phyloP scores from a whole-genome alignment of 495 filamentous ascomycete species.

The Aspergillus baeticus region DNA sequence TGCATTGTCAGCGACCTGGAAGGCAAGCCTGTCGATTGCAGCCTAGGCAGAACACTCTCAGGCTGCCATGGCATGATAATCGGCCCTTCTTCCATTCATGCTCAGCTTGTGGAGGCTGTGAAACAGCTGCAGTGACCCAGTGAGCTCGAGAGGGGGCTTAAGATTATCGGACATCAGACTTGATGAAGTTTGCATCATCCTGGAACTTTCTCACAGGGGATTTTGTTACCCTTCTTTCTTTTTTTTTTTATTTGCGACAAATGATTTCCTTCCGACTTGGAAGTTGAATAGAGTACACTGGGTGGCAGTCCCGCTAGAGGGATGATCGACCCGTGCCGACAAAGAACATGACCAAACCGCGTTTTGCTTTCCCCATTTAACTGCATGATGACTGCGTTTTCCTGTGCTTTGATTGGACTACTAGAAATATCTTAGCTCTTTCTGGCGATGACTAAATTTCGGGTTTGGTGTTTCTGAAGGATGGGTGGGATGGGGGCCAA shows the following conservation, averaged over 20 bases:
- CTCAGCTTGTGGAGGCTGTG: constrained; percentile 37
- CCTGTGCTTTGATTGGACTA: too few species aligned
- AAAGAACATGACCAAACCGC: neutral
- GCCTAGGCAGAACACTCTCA: constrained; percentile 38
- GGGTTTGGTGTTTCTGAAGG: neutral
- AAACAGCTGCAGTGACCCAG: constrained; percentile 18
- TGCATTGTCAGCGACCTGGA: constrained; percentile 62
- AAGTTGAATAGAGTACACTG: neutral
- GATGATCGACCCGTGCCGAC: neutral
- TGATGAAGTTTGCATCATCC: too few species aligned
- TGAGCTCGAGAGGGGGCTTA: neutral
- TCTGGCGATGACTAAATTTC: too few species aligned
- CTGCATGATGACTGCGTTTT: neutral
- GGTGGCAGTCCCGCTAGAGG: neutral
- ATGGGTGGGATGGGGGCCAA: too few species aligned
- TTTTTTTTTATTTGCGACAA: neutral
- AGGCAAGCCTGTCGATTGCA: constrained; percentile 41
- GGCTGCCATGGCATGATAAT: constrained; percentile 45
- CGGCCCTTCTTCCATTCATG: constrained; percentile 40
- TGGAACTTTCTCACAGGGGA: neutral
- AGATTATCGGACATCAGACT: neutral
- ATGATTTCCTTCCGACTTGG: neutral
- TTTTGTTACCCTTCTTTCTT: neutral
- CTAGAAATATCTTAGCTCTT: too few species aligned
- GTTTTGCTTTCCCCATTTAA: neutral